Evolutionary conservation across 2,329 filamentous ascomycete species (phyloP), one percentile per base, ranked within the genome.

Genomic region (Pyrenochaeta sp.): DNA sequence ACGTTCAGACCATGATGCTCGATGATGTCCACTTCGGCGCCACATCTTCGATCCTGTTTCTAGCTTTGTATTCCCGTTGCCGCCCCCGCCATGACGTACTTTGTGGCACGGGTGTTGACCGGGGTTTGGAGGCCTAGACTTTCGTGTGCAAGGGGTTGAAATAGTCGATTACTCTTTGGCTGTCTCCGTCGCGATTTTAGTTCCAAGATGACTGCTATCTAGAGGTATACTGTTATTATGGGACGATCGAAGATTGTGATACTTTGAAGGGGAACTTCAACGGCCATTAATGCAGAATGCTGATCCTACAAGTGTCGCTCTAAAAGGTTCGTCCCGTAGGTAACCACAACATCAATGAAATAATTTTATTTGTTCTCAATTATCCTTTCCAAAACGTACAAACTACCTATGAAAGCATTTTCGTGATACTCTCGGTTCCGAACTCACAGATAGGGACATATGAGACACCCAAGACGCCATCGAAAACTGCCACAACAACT

Each of bases 11-110:
- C 58, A 60, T 58, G 54, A 47, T 56, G 27, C 32, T 49, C 47
- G 56, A 67, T 65, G 64, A 69, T 66, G 67, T 44, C 52, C 52
- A 40, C 7, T 53, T 48, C 59, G 48, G 48, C 59, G 68, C 68
- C 66, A 69, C 68, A 59, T 43, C 37, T 39, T 47, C 52, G 58
- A 72, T 62, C 71, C 66, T 64, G 69, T 73, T 72, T 71, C 22
- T 6, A 46, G 49, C 48, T 50, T 36, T 50, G 56, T 59, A 58
- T 58, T n/a, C 39, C 53, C 49, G 62, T 59, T 58, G 45, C 42
- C 60, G 54, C 48, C 59, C 59, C 60, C 64, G 58, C 62, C 53
- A 74, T 74, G 70, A 74, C 71, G 70, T 73, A 66, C 49, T 39
- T 46, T 59, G 68, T 71, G 66, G 63, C 64, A 66, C 64, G n/a